A percentile compares a stretch with the other conserved stretches of the same genome.
phyloP scores from a whole-genome alignment of 2,329 filamentous ascomycete species.

The Cercospora sojina region DNA sequence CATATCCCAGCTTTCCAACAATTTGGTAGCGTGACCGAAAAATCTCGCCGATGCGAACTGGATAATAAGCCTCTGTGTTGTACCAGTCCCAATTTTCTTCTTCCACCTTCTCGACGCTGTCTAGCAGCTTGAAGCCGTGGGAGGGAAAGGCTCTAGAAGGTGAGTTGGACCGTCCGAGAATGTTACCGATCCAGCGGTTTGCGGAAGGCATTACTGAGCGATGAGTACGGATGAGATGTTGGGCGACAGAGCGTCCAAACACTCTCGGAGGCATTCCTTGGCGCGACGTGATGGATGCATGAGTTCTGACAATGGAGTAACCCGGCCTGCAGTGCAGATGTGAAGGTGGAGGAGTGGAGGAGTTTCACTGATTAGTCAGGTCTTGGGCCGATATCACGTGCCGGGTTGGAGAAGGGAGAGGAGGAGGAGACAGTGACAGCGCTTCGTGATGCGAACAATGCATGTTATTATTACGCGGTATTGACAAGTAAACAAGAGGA shows the following conservation, averaged over 20 bases:
- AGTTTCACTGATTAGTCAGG: background rate
- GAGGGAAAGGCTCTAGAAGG: background rate
- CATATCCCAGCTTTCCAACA: constrained; percentile 14
- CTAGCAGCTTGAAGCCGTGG: background rate
- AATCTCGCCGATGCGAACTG: constrained; percentile 8
- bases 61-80: constrained; percentile 5
- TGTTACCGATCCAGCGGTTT: background rate
- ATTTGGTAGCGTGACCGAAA: constrained; percentile 13
- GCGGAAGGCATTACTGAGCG: background rate
- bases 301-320: background rate
- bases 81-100: constrained; percentile 16
- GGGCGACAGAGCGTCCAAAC: background rate
- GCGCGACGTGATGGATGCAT: background rate
- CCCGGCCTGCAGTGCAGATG: background rate
- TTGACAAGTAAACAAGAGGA: too few relatives aligned
- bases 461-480: too few relatives aligned
- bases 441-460: too few relatives aligned
- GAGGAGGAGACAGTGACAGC: too few relatives aligned
- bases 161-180: background rate
- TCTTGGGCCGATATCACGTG: background rate
- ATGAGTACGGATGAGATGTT: background rate
- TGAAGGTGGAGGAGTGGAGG: too few relatives aligned
- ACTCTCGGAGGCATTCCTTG: background rate
- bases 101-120: constrained; percentile 10
- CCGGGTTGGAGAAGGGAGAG: background rate